phyloP scores from a whole-genome alignment of 805 yeast genomes.

The Wickerhamomyces bisporus region DNA sequence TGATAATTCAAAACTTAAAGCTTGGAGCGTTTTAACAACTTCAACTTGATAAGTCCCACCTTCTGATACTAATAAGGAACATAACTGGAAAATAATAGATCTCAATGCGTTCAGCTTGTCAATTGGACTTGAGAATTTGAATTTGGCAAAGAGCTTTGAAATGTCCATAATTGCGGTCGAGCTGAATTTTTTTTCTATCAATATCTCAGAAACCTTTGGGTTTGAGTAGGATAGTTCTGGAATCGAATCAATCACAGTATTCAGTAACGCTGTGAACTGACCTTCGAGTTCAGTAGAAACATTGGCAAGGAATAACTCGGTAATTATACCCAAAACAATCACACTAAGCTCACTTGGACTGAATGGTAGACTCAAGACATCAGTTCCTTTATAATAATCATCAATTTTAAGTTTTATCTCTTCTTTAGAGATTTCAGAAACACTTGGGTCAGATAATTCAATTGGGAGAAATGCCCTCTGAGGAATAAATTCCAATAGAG shows the following conservation, averaged over 20 bases:
- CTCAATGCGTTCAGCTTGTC: constrained; percentile 16
- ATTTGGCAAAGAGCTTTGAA: constrained; percentile 26
- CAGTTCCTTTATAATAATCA: constrained; percentile 29
- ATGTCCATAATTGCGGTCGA: constrained; percentile 22
- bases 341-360: constrained; percentile 39
- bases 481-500: constrained; percentile 52
- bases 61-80: constrained; percentile 14
- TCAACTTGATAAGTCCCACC: constrained; percentile 60
- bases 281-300: constrained; percentile 16
- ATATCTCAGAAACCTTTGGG: constrained; percentile 26
- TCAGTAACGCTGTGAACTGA: constrained; percentile 32
- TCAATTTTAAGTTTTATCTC: constrained; percentile 26
- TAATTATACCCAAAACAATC: constrained; percentile 29
- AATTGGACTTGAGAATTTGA: constrained; percentile 23
- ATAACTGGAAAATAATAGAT: constrained; percentile 16
- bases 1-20: constrained; percentile 49
- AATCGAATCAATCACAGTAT: constrained; percentile 36
- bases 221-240: constrained; percentile 38
- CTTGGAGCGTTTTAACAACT: constrained; percentile 59
- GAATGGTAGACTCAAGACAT: constrained; percentile 32
- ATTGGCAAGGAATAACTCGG: constrained; percentile 22
- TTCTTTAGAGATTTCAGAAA: constrained; percentile 9
- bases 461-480: constrained; percentile 57
- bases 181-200: constrained; percentile 14
- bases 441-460: constrained; percentile 32